Evolutionary conservation across 2,329 filamentous ascomycete genomes (phyloP).

Genomic region (Ophiostoma perfectum): DNA sequence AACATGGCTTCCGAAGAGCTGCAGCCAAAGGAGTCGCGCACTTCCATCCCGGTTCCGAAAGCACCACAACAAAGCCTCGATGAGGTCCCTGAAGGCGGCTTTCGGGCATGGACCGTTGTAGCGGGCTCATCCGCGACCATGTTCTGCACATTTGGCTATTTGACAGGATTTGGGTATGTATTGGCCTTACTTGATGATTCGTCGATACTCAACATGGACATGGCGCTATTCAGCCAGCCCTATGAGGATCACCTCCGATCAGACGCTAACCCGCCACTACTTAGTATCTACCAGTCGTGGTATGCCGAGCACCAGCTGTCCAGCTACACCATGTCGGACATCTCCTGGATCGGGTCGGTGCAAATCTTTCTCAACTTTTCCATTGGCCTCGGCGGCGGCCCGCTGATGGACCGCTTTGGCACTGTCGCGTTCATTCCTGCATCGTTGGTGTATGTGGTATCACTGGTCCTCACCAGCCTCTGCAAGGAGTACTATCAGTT

Average conservation of each 20-base stretch:
- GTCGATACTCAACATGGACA: neutral
- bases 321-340: slow-evolving; percentile 40
- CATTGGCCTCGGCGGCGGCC: slow-evolving; percentile 32
- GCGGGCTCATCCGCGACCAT: slow-evolving; percentile 28
- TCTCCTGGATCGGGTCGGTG: slow-evolving; percentile 47
- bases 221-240: neutral
- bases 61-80: neutral
- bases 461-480: slow-evolving; percentile 58
- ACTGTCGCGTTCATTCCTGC: slow-evolving; percentile 49
- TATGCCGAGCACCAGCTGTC: slow-evolving; percentile 41
- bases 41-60: neutral
- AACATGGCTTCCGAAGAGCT: slow-evolving; percentile 1
- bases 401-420: slow-evolving; percentile 57
- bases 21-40: neutral
- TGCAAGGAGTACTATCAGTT: slow-evolving; percentile 39
- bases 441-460: slow-evolving; percentile 53
- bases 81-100: slow-evolving; percentile 2
- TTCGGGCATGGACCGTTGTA: slow-evolving; percentile 29
- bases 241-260: neutral
- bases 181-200: neutral
- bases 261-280: slow-evolving; percentile 7
- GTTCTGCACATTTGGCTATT: slow-evolving; percentile 28
- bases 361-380: slow-evolving; percentile 40
- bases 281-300: slow-evolving; percentile 43
- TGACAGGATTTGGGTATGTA: slow-evolving; percentile 20